Evolutionary conservation across 495 filamentous ascomycete species (phyloP).

Genomic region (Baudoinia panamericana): DNA sequence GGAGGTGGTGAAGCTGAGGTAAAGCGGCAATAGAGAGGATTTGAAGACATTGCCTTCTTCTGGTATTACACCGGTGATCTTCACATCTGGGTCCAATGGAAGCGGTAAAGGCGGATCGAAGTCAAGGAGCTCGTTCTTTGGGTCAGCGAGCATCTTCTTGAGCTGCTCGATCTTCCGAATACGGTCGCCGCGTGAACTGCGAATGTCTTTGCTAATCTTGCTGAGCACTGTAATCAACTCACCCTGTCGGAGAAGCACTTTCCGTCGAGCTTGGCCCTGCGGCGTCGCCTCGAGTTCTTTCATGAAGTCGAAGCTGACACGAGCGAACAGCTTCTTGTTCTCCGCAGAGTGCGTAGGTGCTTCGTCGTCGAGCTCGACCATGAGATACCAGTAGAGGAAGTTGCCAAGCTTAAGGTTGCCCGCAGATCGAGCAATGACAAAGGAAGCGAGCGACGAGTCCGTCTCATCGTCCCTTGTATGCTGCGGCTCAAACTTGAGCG

Average conservation of each 20-base stretch:
- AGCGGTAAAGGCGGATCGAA: slow-evolving; percentile 83
- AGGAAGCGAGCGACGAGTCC: slow-evolving; percentile 80
- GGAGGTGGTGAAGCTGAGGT: slow-evolving; percentile 76
- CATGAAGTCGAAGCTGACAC: slow-evolving; percentile 95
- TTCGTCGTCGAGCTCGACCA: slow-evolving; percentile 88
- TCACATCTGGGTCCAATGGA: slow-evolving; percentile 73
- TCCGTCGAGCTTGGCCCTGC: slow-evolving; percentile 55
- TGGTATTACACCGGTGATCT: slow-evolving; percentile 63
- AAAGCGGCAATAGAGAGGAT: slow-evolving; percentile 78
- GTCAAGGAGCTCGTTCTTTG: slow-evolving; percentile 68
- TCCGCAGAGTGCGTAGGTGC: slow-evolving; percentile 48
- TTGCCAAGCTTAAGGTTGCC: slow-evolving; percentile 83
- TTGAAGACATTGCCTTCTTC: slow-evolving; percentile 91
- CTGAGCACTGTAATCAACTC: slow-evolving; percentile 78
- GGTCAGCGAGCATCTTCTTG: slow-evolving; percentile 70
- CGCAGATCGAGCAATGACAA: slow-evolving; percentile 74
- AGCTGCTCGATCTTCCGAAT: slow-evolving; percentile 67
- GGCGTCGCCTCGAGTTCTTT: slow-evolving; percentile 51
- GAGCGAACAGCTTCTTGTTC: slow-evolving; percentile 72
- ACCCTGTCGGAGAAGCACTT: slow-evolving; percentile 69
- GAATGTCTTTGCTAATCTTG: slow-evolving; percentile 81
- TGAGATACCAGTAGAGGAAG: slow-evolving; percentile 95
- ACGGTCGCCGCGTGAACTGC: slow-evolving; percentile 63
- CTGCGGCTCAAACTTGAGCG: slow-evolving; percentile 78
- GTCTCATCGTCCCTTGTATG: slow-evolving; percentile 42